Evolutionary conservation across 257 asterid genomes (phyloP).

Genomic region (Nicotiana paniculata): DNA sequence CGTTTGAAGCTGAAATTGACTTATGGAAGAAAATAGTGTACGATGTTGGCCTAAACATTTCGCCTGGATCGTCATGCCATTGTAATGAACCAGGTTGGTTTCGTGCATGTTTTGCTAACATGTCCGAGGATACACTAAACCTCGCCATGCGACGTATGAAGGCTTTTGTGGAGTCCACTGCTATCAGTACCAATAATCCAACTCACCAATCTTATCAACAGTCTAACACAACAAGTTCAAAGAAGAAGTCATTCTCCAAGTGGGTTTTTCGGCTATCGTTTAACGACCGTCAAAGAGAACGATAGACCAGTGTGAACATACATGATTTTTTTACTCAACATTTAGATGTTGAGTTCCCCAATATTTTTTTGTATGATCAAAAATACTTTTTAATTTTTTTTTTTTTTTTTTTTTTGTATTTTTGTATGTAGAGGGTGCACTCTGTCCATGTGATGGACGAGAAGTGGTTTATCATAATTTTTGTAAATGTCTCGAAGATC

Average conservation of each 20-base stretch:
- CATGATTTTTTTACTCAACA: slow-evolving; percentile 24
- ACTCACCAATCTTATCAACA: slow-evolving; percentile 16
- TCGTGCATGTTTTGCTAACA: slow-evolving; percentile 74
- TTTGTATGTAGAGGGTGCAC: slow-evolving; percentile 37
- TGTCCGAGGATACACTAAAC: slow-evolving; percentile 61
- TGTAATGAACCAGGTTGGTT: slow-evolving; percentile 87
- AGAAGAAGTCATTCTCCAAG: slow-evolving; percentile 40
- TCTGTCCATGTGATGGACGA: slow-evolving; percentile 57
- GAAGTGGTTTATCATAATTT: slow-evolving; percentile 40
- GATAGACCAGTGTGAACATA: slow-evolving; percentile 28
- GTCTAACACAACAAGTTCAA: slow-evolving; percentile 28
- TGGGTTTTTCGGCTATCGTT: slow-evolving; percentile 82
- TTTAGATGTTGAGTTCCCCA: slow-evolving; percentile 26
- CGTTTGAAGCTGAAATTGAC: slow-evolving; percentile 60
- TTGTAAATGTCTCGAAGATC: slow-evolving; percentile 14
- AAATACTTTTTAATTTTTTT: slow-evolving; percentile 11
- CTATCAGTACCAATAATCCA: neutral
- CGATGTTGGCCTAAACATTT: slow-evolving; percentile 69
- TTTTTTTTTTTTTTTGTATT: neutral
- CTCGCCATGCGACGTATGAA: slow-evolving; percentile 50
- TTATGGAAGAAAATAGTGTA: slow-evolving; percentile 77
- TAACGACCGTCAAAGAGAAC: slow-evolving; percentile 52
- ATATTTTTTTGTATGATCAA: slow-evolving; percentile 2
- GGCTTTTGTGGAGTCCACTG: slow-evolving; percentile 29
- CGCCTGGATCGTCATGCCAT: slow-evolving; percentile 87